Conservation (phyloP, 2,329 filamentous ascomycete genomes). For the Paraphaeosphaeria minitans region DNA sequence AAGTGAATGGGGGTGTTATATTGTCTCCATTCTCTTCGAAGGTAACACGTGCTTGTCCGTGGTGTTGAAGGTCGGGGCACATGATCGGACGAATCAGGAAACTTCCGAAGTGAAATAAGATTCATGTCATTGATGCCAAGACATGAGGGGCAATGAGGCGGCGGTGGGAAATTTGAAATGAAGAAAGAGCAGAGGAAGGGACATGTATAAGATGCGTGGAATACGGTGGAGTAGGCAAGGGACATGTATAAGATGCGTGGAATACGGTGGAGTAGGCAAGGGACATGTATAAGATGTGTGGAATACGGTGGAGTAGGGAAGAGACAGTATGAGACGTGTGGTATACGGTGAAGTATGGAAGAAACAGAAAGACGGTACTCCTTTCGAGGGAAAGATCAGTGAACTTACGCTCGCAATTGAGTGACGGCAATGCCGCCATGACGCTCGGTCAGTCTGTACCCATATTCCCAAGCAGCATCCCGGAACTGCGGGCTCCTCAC, state of each 20-base stretch:
- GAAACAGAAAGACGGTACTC: too few relatives aligned
- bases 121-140: constrained; percentile 13
- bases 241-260: not conserved
- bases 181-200: not conserved
- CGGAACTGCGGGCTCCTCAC: constrained; percentile 92
- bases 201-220: not conserved
- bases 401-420: constrained; percentile 76
- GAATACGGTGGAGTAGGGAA: too few relatives aligned
- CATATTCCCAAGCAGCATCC: constrained; percentile 86
- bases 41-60: too few relatives aligned
- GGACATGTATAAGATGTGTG: too few relatives aligned
- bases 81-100: constrained; percentile 1
- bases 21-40: too few relatives aligned
- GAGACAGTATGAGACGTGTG: not conserved
- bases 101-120: not conserved
- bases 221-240: not conserved
- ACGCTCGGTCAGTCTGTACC: constrained; percentile 70
- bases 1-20: too few relatives aligned
- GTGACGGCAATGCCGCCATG: constrained; percentile 81
- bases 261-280: too few relatives aligned
- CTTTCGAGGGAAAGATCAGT: too few relatives aligned
- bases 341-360: too few relatives aligned
- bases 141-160: not conserved
- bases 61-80: not conserved
- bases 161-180: not conserved